Conservation (phyloP, 306 rosid species). For the Canavalia gladiata region DNA sequence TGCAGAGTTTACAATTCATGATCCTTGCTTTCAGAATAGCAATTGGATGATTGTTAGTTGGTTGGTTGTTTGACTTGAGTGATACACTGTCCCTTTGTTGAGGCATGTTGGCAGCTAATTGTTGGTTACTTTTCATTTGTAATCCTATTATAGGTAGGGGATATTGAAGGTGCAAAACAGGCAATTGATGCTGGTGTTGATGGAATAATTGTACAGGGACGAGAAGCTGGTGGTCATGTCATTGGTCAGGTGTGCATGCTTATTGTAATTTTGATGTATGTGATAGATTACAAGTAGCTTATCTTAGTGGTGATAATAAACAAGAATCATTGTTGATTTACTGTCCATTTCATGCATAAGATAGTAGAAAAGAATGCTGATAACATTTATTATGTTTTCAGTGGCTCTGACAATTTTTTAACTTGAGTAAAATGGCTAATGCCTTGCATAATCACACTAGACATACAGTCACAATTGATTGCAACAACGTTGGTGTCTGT, state of each 20-base stretch:
- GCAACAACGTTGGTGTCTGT: not conserved
- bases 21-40: not conserved
- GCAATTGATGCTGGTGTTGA: constrained; percentile 79
- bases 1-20: not conserved
- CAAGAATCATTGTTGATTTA: not conserved
- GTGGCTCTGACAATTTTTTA: constrained; percentile 5
- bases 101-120: constrained; percentile 32
- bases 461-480: not conserved
- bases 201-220: constrained; percentile 88
- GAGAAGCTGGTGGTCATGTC: constrained; percentile 96
- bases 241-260: constrained; percentile 72
- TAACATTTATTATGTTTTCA: not conserved
- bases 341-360: not conserved
- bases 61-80: not conserved
- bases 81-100: not conserved
- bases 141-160: constrained; percentile 68
- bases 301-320: not conserved
- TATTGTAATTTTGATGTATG: constrained; percentile 19
- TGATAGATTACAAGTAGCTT: not conserved
- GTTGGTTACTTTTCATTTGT: constrained; percentile 24
- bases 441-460: not conserved
- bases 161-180: constrained; percentile 60
- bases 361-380: not conserved
- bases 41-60: constrained; percentile 25
- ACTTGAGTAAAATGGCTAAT: not conserved